A percentile compares a stretch with the other conserved stretches of the same genome.
Evolutionary conservation across 208 protist species (phyloP).

Genomic region (Angomonas deanei): DNA sequence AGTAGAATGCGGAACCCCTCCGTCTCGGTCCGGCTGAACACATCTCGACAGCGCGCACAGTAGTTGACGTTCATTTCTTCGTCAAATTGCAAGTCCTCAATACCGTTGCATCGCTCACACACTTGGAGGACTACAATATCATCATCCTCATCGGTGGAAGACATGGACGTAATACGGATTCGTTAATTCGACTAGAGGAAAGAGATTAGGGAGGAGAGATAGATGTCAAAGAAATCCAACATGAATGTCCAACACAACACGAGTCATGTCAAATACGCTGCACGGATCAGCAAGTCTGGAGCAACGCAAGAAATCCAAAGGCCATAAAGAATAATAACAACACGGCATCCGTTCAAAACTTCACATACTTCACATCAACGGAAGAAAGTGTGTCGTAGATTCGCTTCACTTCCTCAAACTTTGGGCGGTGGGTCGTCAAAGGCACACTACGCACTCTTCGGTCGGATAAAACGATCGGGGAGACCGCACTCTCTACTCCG

Average conservation of each 20-base stretch:
- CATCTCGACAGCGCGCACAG: conserved; percentile 56
- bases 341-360: background rate
- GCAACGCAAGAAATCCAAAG: conserved; percentile 3
- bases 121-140: conserved; percentile 78
- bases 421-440: conserved; percentile 77
- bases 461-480: conserved; percentile 64
- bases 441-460: conserved; percentile 69
- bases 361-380: conserved; percentile 46
- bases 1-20: conserved; percentile 75
- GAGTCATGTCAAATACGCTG: no score
- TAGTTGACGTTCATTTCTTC: conserved; percentile 65
- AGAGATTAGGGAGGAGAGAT: no score
- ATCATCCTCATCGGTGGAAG: conserved; percentile 50
- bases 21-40: conserved; percentile 50
- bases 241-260: no score
- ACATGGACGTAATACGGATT: background rate
- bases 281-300: no score
- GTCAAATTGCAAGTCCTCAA: conserved; percentile 74
- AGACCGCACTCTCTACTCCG: conserved; percentile 13
- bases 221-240: no score
- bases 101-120: conserved; percentile 65
- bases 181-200: no score
- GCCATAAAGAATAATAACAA: background rate
- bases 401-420: conserved; percentile 78
- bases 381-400: conserved; percentile 49